phyloP scores from a whole-genome alignment of 352 stramenopile species.

The Phytophthora kernoviae region DNA sequence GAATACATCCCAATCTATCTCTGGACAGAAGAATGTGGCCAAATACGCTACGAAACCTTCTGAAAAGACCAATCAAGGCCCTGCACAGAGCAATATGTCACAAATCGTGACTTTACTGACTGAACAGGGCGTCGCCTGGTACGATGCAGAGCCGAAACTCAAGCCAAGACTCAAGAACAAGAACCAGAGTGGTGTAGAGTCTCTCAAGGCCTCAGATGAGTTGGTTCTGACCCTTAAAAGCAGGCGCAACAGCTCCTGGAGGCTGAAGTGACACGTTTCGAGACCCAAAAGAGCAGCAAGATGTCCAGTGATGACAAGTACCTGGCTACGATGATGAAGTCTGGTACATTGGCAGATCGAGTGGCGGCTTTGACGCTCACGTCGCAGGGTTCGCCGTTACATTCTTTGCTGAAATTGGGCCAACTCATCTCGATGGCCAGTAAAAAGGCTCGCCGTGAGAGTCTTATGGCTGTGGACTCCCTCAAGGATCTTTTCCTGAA shows the following conservation, averaged over 20 bases:
- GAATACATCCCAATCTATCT: not conserved
- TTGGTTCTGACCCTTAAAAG: conserved; percentile 60
- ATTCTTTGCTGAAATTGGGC: conserved; percentile 71
- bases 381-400: conserved; percentile 85
- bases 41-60: not conserved
- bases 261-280: conserved; percentile 58
- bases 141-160: conserved; percentile 35
- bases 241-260: conserved; percentile 66
- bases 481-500: conserved; percentile 95
- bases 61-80: not conserved
- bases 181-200: conserved; percentile 4
- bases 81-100: conserved; percentile 22
- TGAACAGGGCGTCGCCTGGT: conserved; percentile 46
- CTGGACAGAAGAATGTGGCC: conserved; percentile 1
- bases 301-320: conserved; percentile 89
- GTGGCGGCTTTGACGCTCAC: conserved; percentile 91
- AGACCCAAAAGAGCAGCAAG: conserved; percentile 67
- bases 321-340: conserved; percentile 86
- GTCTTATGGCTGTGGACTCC: conserved; percentile 91
- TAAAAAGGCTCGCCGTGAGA: conserved; percentile 90
- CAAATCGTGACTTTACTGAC: conserved; percentile 36
- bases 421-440: conserved; percentile 90
- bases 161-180: conserved; percentile 30
- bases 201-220: conserved; percentile 35
- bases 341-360: conserved; percentile 90